Evolutionary conservation across 2,329 filamentous ascomycete genomes (phyloP), one percentile per base, ranked within the genome.

Genomic region (Nothopassalora personata): DNA sequence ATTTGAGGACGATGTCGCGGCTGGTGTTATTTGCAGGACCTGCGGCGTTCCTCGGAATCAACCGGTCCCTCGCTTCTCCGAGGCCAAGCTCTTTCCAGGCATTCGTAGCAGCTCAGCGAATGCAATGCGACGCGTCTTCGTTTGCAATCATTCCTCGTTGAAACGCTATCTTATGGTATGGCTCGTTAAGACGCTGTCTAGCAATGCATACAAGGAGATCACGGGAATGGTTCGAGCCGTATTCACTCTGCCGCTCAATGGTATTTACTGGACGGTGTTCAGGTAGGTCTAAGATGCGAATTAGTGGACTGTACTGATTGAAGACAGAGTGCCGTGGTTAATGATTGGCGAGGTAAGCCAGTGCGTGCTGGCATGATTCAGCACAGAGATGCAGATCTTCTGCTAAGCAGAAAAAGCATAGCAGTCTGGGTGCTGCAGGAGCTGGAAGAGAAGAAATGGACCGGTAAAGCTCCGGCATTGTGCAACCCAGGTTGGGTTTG

Each of bases 401-500:
- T 58, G 8, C 53, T 66, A 56, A 65, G 60, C 51, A 55, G 66
- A 18, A 60, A 61, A 48, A 65, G 64, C 56, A 54, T 62, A n/a
- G 63, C 64, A 19, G 61, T 67, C 10, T 66, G 66, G 66, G 8
- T 64, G 6, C 55, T 67, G 57, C 63, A 66, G 57, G 63, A 66
- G 55, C 36, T 64, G 28, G 51, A 63, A 39, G 63, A 63, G 53
- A 63, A 33, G 53, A 65, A 65, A 50, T 67, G 63, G 62, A 53
- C 66, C 15, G 62, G 63, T 8, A 61, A 57, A 43, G 60, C 60
- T 28, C 65, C 65, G 19, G 55, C 56, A 30, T 27, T 67, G 23
- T 65, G 60, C 43, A 61, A 67, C 58, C 56, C 60, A 18, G 61
- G 60, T 13, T 63, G 60, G 58, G 47, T 65, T 31, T 67, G 57